Conservation (phyloP, 2,329 filamentous ascomycete species). For the Bipolaris oryzae region DNA sequence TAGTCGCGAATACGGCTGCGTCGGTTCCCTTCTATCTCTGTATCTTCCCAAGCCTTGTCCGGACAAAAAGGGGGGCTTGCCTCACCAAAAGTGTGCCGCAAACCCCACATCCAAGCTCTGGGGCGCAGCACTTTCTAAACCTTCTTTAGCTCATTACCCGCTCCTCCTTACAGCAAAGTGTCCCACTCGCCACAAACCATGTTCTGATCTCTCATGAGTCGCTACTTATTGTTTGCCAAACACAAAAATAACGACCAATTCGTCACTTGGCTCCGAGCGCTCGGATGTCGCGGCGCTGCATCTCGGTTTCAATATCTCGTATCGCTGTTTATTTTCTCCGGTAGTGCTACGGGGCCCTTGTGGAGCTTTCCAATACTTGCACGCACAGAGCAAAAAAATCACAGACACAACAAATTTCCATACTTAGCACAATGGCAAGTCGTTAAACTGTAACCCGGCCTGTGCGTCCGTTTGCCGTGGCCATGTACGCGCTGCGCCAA, state of each 20-base stretch:
- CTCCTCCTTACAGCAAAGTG: conserved; percentile 1
- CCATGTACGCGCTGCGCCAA: conserved; percentile 1
- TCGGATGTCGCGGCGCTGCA: conserved; percentile 7
- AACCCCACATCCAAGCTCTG: conserved; percentile 20
- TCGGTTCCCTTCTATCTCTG: conserved; percentile 7
- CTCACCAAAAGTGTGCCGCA: conserved; percentile 5
- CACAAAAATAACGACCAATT: conserved; percentile 1
- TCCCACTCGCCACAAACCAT: neutral
- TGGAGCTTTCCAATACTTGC: conserved; percentile 9
- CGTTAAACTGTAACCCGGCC: conserved; percentile 5
- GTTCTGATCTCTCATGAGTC: conserved; percentile 5
- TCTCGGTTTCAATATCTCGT: conserved; percentile 12
- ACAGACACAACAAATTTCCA: conserved; percentile 13
- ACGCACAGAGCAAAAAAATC: conserved; percentile 9
- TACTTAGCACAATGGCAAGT: conserved; percentile 8
- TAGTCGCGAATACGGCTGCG: conserved; percentile 2
- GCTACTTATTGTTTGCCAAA: neutral
- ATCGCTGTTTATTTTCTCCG: conserved; percentile 13
- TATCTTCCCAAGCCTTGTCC: conserved; percentile 1
- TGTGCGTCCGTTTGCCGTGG: neutral
- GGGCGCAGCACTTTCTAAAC: conserved; percentile 13
- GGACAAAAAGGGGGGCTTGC: conserved; percentile 5
- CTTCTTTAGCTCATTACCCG: conserved; percentile 8
- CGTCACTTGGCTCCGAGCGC: conserved; percentile 5
- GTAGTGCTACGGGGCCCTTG: conserved; percentile 9